Conservation (phyloP, 169 alveolate species). For the Plasmodium malariae region DNA sequence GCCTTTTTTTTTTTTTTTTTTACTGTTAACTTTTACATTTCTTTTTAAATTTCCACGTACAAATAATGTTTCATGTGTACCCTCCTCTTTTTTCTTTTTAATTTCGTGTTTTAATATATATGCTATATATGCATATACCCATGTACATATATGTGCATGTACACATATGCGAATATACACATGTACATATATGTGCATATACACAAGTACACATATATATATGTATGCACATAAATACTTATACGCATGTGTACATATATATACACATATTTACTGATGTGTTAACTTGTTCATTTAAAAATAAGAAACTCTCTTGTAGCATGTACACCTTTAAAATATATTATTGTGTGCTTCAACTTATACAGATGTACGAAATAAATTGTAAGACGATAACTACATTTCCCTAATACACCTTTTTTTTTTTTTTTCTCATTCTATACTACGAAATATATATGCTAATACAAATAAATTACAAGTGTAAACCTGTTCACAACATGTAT, state of each 20-base stretch:
- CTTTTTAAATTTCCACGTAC: neutral
- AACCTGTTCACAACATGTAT: neutral
- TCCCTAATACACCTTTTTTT: neutral
- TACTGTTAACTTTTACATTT: neutral
- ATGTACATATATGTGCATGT: neutral
- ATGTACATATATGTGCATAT: neutral
- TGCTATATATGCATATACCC: neutral
- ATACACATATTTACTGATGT: neutral
- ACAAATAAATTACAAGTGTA: conserved; percentile 34
- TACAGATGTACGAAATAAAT: neutral
- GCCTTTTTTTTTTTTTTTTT: neutral
- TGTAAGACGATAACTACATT: neutral
- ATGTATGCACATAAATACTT: neutral
- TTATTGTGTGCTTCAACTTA: neutral
- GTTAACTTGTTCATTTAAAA: neutral
- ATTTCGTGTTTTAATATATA: neutral
- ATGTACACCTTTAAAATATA: neutral
- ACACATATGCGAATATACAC: neutral
- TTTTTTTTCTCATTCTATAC: neutral
- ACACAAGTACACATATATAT: neutral
- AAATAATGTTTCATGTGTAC: neutral
- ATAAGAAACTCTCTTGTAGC: neutral
- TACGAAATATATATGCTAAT: neutral
- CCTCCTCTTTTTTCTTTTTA: neutral
- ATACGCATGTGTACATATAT: neutral